These are phyloP conservation scores for Penicillium sp. DNA, from an alignment of 2,329 filamentous ascomycete genomes.

Conservation along the genomic window DNA sequence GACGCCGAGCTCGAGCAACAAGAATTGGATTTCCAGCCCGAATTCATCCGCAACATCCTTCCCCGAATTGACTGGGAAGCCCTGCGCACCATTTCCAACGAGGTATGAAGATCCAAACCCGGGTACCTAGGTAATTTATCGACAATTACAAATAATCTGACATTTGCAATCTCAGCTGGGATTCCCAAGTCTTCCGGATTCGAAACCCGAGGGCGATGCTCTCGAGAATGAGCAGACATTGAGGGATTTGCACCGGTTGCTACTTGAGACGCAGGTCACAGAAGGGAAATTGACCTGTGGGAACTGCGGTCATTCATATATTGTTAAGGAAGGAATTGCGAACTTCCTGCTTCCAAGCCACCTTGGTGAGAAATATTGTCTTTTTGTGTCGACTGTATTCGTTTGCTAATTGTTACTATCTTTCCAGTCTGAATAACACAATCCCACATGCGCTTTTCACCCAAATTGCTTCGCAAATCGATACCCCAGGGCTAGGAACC, in stretches of 20 bases:
- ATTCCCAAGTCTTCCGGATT: conserved; percentile 68
- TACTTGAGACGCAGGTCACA: conserved; percentile 85
- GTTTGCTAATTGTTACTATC: conserved; percentile 5
- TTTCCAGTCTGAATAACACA: conserved; percentile 1
- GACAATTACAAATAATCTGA: neutral
- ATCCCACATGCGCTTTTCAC: neutral
- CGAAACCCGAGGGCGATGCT: conserved; percentile 62
- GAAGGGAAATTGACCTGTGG: conserved; percentile 88
- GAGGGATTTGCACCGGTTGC: conserved; percentile 72
- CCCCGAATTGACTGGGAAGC: conserved; percentile 86
- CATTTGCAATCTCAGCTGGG: conserved; percentile 59
- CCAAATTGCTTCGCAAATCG: conserved; percentile 1
- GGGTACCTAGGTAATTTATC: neutral
- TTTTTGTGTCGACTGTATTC: neutral
- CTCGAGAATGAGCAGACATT: conserved; percentile 66
- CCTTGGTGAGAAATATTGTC: conserved; percentile 52
- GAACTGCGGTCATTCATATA: conserved; percentile 90
- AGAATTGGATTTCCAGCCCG: conserved; percentile 75
- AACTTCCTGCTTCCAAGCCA: conserved; percentile 95
- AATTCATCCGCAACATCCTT: conserved; percentile 79
- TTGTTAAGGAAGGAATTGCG: conserved; percentile 90
- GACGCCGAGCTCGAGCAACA: conserved; percentile 87
- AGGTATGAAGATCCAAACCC: conserved; percentile 40
- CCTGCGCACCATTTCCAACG: conserved; percentile 68
- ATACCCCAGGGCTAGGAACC: conserved; percentile 6